phyloP scores from a whole-genome alignment of 345 rosid species.

The Brassica nigra region DNA sequence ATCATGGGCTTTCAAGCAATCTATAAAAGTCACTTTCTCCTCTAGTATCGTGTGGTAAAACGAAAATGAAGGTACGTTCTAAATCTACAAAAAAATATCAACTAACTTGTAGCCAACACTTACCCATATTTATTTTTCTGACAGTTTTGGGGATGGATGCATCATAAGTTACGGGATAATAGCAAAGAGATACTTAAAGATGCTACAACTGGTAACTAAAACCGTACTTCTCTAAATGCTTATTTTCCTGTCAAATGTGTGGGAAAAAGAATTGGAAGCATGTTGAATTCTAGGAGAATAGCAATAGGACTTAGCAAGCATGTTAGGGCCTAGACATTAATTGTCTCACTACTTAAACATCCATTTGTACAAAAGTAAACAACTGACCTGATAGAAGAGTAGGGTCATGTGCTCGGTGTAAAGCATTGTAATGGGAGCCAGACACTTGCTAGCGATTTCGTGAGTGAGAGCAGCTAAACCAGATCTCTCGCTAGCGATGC shows the following conservation, averaged over 20 bases:
- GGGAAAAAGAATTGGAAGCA: constrained; percentile 19
- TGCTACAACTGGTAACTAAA: constrained; percentile 57
- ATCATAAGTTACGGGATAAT: constrained; percentile 52
- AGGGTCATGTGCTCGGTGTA: constrained; percentile 26
- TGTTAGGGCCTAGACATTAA: neutral
- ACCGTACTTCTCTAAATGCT: constrained; percentile 31
- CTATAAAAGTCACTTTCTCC: constrained; percentile 43
- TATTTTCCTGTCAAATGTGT: constrained; percentile 18
- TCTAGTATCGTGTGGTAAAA: constrained; percentile 42
- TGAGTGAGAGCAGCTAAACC: constrained; percentile 9
- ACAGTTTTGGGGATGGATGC: constrained; percentile 90
- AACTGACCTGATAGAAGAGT: constrained; percentile 27
- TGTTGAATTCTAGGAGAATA: constrained; percentile 5
- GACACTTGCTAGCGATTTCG: neutral
- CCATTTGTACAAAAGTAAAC: constrained; percentile 7
- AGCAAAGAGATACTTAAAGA: constrained; percentile 61
- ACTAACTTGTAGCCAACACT: constrained; percentile 37
- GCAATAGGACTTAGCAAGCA: constrained; percentile 24
- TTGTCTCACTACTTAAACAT: constrained; percentile 22
- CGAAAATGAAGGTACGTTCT: constrained; percentile 69
- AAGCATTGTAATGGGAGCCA: constrained; percentile 9
- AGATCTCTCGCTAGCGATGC: constrained; percentile 19
- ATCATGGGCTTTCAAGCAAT: constrained; percentile 36
- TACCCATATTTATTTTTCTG: constrained; percentile 41
- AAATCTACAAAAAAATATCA: constrained; percentile 21